A percentile compares a stretch with the other conserved stretches of the same genome.
Evolutionary conservation across 768 basidiomycete genomes (phyloP).

Genomic region (Butyriboletus loyo): DNA sequence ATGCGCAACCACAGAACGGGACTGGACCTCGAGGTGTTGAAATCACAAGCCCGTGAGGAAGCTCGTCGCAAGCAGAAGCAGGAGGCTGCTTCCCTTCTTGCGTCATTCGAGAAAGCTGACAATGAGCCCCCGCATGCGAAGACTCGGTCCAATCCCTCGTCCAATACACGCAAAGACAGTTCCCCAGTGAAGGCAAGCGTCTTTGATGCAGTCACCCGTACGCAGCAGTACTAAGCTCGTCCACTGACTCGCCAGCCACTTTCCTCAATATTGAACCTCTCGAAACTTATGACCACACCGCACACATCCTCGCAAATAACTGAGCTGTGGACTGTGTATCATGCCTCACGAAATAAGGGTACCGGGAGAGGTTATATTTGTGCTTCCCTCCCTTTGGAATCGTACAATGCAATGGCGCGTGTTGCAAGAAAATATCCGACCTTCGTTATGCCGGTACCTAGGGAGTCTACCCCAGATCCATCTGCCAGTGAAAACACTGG

Average conservation of each 20-base stretch:
- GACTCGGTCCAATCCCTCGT: conserved; percentile 1
- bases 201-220: neutral
- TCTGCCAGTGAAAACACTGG: conserved; percentile 32
- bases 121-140: conserved; percentile 4
- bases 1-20: conserved; percentile 39
- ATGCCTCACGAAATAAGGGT: conserved; percentile 73
- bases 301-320: conserved; percentile 75
- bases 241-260: conserved; percentile 57
- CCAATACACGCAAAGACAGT: conserved; percentile 51
- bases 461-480: conserved; percentile 33
- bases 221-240: neutral
- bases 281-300: conserved; percentile 59
- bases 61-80: conserved; percentile 32
- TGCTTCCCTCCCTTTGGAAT: conserved; percentile 70
- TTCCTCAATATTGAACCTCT: conserved; percentile 74
- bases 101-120: conserved; percentile 14
- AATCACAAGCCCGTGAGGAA: conserved; percentile 24
- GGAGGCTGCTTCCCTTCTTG: conserved; percentile 15
- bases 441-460: conserved; percentile 81
- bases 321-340: conserved; percentile 87
- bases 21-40: conserved; percentile 39
- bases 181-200: conserved; percentile 61
- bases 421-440: conserved; percentile 65
- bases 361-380: conserved; percentile 84
- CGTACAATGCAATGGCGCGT: conserved; percentile 68